These are phyloP conservation scores for Leptographium wingfieldii DNA, from an alignment of 2,329 filamentous ascomycete species.

Conservation along the genomic window DNA sequence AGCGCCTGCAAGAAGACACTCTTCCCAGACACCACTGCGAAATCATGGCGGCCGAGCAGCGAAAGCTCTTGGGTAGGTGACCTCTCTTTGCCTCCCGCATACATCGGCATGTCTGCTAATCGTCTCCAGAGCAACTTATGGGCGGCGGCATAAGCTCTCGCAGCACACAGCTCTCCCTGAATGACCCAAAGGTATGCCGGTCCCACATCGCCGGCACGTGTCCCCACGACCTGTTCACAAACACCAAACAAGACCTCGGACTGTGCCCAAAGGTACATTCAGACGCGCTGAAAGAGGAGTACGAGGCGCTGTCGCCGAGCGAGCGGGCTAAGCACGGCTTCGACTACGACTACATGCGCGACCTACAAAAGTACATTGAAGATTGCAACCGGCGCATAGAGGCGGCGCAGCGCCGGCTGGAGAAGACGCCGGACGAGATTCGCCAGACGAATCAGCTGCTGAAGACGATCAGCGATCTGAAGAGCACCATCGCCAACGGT, in stretches of 20 bases:
- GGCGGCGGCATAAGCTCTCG: constrained; percentile 61
- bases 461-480: constrained; percentile 73
- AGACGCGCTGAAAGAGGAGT: constrained; percentile 80
- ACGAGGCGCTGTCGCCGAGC: constrained; percentile 57
- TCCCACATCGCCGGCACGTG: constrained; percentile 90
- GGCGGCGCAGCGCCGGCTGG: constrained; percentile 71
- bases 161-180: constrained; percentile 73
- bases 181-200: constrained; percentile 85
- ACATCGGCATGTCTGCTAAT: neutral
- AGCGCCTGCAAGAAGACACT: neutral
- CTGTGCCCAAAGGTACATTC: constrained; percentile 79
- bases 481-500: constrained; percentile 65
- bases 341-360: constrained; percentile 91
- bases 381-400: constrained; percentile 95
- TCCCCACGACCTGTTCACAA: constrained; percentile 97
- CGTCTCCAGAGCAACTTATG: constrained; percentile 70
- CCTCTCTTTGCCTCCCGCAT: neutral
- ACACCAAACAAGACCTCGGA: constrained; percentile 96
- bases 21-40: neutral
- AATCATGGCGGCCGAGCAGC: constrained; percentile 86
- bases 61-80: constrained; percentile 70
- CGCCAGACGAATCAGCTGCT: constrained; percentile 83
- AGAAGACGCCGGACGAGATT: constrained; percentile 98
- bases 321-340: constrained; percentile 75
- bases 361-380: constrained; percentile 93